Conservation (phyloP, 2,329 filamentous ascomycete genomes). For the Zasmidium angulare region DNA sequence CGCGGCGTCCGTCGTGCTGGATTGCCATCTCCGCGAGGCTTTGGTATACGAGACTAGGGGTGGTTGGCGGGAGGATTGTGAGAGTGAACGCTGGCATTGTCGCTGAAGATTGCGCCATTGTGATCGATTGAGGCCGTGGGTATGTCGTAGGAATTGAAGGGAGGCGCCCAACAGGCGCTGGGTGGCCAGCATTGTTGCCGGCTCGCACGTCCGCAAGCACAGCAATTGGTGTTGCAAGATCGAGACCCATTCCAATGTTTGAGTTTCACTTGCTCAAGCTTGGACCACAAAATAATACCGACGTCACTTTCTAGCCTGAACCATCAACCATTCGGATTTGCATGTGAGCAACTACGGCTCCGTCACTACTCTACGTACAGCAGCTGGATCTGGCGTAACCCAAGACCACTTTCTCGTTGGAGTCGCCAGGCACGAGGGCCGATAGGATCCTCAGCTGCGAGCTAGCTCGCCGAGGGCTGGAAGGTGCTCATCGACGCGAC, state of each 20-base stretch:
- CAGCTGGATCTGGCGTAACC: too few species aligned
- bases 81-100: constrained; percentile 28
- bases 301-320: neutral
- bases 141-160: constrained; percentile 18
- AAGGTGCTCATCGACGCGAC: too few species aligned
- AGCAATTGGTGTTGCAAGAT: neutral
- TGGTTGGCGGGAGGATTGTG: constrained; percentile 10
- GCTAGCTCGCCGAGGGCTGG: too few species aligned
- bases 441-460: too few species aligned
- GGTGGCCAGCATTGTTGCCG: constrained; percentile 23
- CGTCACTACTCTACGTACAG: too few species aligned
- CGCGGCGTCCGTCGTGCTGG: constrained; percentile 9
- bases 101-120: constrained; percentile 26
- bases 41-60: constrained; percentile 1
- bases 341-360: too few species aligned
- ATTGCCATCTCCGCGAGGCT: constrained; percentile 14
- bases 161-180: constrained; percentile 23
- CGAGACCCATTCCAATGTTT: too few species aligned
- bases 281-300: neutral
- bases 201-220: neutral
- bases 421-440: too few species aligned
- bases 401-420: too few species aligned
- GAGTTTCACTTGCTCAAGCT: neutral
- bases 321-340: too few species aligned
- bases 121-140: constrained; percentile 17